Conservation (phyloP, 192 early-diverging fungal genomes). For the Podila epigama region DNA sequence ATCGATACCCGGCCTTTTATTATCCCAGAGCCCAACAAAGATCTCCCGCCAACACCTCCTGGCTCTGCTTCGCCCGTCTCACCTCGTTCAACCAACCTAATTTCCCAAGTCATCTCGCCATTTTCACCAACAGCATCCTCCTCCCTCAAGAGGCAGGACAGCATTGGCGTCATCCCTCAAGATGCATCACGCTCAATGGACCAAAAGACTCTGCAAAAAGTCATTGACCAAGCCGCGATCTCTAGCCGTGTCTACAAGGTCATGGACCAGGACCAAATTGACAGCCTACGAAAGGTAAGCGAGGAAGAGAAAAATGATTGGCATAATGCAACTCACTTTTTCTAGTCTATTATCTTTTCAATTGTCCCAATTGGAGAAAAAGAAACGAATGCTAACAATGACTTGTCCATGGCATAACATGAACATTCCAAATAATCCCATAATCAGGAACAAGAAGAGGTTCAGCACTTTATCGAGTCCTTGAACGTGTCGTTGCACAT, state of each 20-base stretch:
- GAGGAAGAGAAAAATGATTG: background rate
- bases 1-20: background rate
- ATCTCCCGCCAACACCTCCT: slow-evolving; percentile 27
- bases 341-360: background rate
- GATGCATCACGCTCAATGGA: slow-evolving; percentile 32
- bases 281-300: slow-evolving; percentile 26
- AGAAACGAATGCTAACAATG: background rate
- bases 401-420: too few relatives aligned
- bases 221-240: slow-evolving; percentile 2
- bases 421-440: background rate
- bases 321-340: background rate
- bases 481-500: slow-evolving; percentile 30
- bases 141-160: background rate
- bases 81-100: background rate
- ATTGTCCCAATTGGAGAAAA: background rate
- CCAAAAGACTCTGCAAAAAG: slow-evolving; percentile 12
- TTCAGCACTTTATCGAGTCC: slow-evolving; percentile 26
- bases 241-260: slow-evolving; percentile 42
- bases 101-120: background rate
- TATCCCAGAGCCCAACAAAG: slow-evolving; percentile 5
- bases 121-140: background rate
- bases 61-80: slow-evolving; percentile 2
- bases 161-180: slow-evolving; percentile 27
- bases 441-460: slow-evolving; percentile 29
- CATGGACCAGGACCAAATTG: slow-evolving; percentile 24